Evolutionary conservation across 2,329 filamentous ascomycete genomes (phyloP), one percentile per base, ranked within the genome.

Genomic region (Macrophomina pseudophaseolina): DNA sequence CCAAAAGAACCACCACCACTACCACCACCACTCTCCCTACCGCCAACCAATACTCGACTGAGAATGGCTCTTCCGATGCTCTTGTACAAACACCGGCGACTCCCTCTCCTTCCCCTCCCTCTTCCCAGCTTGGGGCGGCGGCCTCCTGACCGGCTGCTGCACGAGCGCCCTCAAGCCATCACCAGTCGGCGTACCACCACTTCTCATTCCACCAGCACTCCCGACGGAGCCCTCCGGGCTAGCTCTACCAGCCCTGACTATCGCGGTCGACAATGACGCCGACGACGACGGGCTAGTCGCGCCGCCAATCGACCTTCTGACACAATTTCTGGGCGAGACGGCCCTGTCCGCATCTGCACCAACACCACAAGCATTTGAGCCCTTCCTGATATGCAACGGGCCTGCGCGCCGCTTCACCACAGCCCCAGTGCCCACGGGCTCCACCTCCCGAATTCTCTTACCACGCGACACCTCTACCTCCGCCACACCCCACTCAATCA

Each of bases 1-100:
- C 23, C 23, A 23, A 23, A 23, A 23, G 23, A 23, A 23, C 23
- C 23, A 2, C 23, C 23, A 3, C 23, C 23, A 23, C 23, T 23
- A 23, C 23, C 23, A 23, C 23, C 23, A 23, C 23, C 23, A 23
- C 23, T 23, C n/a, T 18, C 3, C 28, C 28, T 42, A 59, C 30
- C 56, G 14, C 56, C 56, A 59, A 30, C 56, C 23, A 40, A 60
- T 40, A 11, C 56, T 60, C 9, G 58, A 28, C 58, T 62, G 58
- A n/a, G 58, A 62, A 18, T 62, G 58, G 18, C n/a, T 62, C 44
- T 44, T 49, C 44, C 46, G 30, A 38, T 62, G 58, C 11, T 32
- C 42, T 2, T 9, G 32, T 18, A 28, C 23, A 7, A 62, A 62
- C 30, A 16, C 58, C n/a, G 11, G 12, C 6, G n/a, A n/a, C 30